Evolutionary conservation across 179 eudicot genomes (phyloP), one percentile per base, ranked within the genome.

Genomic region (Vitellaria paradoxa): DNA sequence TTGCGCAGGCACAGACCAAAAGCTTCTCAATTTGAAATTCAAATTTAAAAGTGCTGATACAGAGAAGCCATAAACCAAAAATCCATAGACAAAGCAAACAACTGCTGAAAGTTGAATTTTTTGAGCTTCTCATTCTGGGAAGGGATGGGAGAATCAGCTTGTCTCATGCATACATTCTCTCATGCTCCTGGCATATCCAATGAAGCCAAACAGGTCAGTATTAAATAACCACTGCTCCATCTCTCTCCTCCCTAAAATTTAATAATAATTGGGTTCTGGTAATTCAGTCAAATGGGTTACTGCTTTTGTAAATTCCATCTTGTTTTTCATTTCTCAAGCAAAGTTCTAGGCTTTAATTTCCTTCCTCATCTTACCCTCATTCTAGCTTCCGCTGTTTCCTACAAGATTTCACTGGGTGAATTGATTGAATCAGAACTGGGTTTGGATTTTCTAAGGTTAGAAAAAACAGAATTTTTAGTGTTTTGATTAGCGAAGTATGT

Each of bases 161-260:
- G 90, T 87, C 71, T 90, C n/a, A 30, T 88, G 84, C 86, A 78
- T 65, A 79, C 90, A 18, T 85, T 88, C 84, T 87, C 93, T 30
- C 84, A 85, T 76, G 67, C 86, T 69, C 70, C 91, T 78, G 50
- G 65, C 26, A 68, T 85, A 23, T 65, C 84, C 73, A 72, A 68
- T 75, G 82, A 82, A 62, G 68, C 83, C 74, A 72, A 73, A 42
- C 78, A 82, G 93, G 89, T 88, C 59, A 57, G 69, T 26, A 21
- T n/a, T 24, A 11, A 24, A 37, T 2, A 46, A 37, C 5, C 53
- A 47, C 5, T n/a, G 3, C 73, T 12, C 56, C 4, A 15, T 72
- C 30, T 68, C 4, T 76, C 18, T 72, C 42, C 21, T 12, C 42
- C 14, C 10, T 30, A 30, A 2, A 30, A 18, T 1, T 17, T 46